These are phyloP conservation scores for Allomyces macrogynus DNA, from an alignment of 192 early-diverging fungal species.

Conservation along the genomic window DNA sequence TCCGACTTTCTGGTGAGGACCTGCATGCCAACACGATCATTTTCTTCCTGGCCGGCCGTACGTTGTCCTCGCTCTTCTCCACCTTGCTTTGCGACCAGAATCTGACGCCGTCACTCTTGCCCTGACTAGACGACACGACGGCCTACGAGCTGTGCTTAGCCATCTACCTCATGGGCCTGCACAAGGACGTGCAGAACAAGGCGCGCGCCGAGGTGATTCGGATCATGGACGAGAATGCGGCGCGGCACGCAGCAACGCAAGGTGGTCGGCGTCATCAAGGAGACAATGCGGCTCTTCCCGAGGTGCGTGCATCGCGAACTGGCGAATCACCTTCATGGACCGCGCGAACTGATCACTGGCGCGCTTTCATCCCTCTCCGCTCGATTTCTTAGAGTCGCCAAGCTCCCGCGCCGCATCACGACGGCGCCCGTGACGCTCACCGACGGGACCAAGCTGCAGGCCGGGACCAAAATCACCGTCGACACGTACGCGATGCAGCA, in stretches of 20 bases:
- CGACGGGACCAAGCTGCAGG: background rate
- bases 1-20: background rate
- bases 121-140: constrained; percentile 20
- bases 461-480: background rate
- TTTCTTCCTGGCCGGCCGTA: constrained; percentile 31
- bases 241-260: background rate
- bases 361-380: too few relatives aligned
- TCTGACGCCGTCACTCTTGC: too few relatives aligned
- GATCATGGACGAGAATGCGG: constrained; percentile 30
- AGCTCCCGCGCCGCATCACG: background rate
- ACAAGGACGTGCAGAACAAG: constrained; percentile 27
- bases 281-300: background rate
- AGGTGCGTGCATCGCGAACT: too few relatives aligned
- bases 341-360: too few relatives aligned
- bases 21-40: constrained; percentile 23
- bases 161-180: constrained; percentile 20
- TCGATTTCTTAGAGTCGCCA: background rate
- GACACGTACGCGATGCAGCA: background rate
- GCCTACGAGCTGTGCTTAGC: constrained; percentile 28
- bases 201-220: constrained; percentile 26
- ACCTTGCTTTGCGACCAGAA: background rate
- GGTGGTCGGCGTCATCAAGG: constrained; percentile 1
- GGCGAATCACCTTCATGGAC: too few relatives aligned
- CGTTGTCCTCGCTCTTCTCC: background rate
- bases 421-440: background rate